Percentiles rank a stretch among this genome's conserved stretches.
Conservation (phyloP, 1,284 basidiomycete species). For the Porodaedalea pini region DNA sequence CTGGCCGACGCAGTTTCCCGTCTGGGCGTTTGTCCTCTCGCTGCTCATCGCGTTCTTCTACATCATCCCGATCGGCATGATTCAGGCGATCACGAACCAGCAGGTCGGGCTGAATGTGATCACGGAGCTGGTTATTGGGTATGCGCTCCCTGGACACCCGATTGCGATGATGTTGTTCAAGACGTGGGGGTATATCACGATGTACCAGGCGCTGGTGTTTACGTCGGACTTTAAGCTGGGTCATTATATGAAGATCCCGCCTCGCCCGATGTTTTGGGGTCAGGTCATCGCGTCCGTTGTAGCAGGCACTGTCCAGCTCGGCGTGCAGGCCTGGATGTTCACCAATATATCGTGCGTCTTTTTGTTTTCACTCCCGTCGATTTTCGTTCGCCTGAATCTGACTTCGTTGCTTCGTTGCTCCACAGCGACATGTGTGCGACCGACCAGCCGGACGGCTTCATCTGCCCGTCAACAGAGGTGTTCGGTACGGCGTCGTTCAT, state of each 20-base stretch:
- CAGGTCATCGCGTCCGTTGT: conserved; percentile 39
- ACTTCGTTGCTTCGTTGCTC: conserved; percentile 31
- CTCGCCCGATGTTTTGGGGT: conserved; percentile 33
- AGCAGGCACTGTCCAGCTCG: conserved; percentile 31
- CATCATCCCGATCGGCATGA: conserved; percentile 37
- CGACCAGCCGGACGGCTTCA: conserved; percentile 30
- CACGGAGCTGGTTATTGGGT: conserved; percentile 34
- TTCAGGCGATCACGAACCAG: conserved; percentile 36
- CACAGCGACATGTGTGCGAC: conserved; percentile 32
- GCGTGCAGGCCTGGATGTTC: conserved; percentile 38
- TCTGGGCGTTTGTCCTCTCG: conserved; percentile 36
- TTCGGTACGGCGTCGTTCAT: conserved; percentile 34
- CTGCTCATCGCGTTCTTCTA: conserved; percentile 35
- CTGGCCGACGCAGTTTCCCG: conserved; percentile 32
- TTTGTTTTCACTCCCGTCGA: background rate
- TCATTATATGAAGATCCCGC: conserved; percentile 30
- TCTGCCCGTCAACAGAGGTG: conserved; percentile 30
- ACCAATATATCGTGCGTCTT: conserved; percentile 36
- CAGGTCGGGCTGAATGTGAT: conserved; percentile 34
- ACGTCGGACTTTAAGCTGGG: conserved; percentile 31
- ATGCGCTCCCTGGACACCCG: conserved; percentile 27
- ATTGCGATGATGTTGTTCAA: conserved; percentile 47
- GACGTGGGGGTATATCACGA: conserved; percentile 30
- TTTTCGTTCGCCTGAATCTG: conserved; percentile 10
- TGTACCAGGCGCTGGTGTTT: conserved; percentile 36